Base-by-base conservation (phyloP, 768 basidiomycete species). In the Naganishia vishniacii region DNA sequence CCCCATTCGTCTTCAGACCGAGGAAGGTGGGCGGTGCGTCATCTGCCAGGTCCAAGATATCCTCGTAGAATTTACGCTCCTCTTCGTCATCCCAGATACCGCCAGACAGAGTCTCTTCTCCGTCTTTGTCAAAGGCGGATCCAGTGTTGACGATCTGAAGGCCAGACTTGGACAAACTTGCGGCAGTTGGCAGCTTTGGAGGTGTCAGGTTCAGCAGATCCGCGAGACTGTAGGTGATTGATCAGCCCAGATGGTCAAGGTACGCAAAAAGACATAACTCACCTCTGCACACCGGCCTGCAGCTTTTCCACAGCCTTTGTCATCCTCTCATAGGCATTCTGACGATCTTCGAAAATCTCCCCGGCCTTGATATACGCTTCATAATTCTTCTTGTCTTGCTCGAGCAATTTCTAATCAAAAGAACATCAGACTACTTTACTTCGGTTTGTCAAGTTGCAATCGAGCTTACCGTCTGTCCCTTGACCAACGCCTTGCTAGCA, bases 51-150 rank as follows among this genome's bases (percentile, higher is more conserved):
- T 98, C 95, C 65, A 88, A 84, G 45, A 95, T 80, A 65, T 97
- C 92, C 73, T 97, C 94, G 70, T 87, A 98, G 78, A 94, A 98
- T 64, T 86, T 81, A 25, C 88, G 82, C 75, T 97, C 94, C 79
- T 99, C 94, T 69, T 98, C 95, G 70, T 98, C 95, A 76, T 91
- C 91, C 95, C 95, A 99, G 76, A 97, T 92, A 3, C 91, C 88
- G 6, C 88, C 86, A 2, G 82, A 78, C 0, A 75, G 69, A 15
- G 88, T 84, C 8, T 91, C 87, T 0, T 81, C 80, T 12, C 85
- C 85, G 25, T 83, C 85, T 6, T 80, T 80, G 9, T 63, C 64
- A 44, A 76, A 77, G 0, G 77, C 72, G 0, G 73, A 71, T 8
- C 70, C 69, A 8, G 68, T 61, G 53, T 77, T 74, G 26, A 78